Base-by-base conservation (phyloP, 768 basidiomycete genomes). In the Tephrocybe sp. region DNA sequence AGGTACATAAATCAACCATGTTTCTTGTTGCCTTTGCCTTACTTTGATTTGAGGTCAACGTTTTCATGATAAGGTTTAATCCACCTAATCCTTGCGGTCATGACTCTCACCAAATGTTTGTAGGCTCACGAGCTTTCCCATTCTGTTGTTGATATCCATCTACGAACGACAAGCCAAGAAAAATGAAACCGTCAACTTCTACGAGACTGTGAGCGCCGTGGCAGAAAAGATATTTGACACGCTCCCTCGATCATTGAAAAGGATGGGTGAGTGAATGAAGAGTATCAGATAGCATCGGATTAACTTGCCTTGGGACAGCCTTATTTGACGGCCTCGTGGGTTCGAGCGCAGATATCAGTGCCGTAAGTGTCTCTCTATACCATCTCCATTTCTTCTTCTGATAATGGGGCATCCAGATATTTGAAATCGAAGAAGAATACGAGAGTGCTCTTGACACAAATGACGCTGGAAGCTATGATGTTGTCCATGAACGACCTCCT, bases 91-190 rank as follows among this genome's bases (percentile, higher is more conserved):
- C 42, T 21, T n/a, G 9, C 10, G 22, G 8, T 47, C 31, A 38
- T 46, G 45, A 37, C 41, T 45, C 11, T 48, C 9, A 25, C 43
- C 15, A 15, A 37, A 6, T 40, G 30, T 42, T 34, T 23, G 3
- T 57, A 89, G 90, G 63, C 55, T 81, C 19, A 92, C 92, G 4
- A 91, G 86, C 57, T 88, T 95, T 58, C 94, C 94, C 0, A 79
- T 94, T 13, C 71, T 97, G 30, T 66, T 97, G 31, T 53, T 73
- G 15, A 92, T 97, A 44, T 86, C 92, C 2, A 69, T 86, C 45
- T 95, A 94, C 61, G 94, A 95, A 67, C 79, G 94, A 13, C 88
- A 93, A 63, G 79, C 86, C 2, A 90, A 90, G 66, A 74, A 69
- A 18, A 78, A 75, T 3, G 83, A 82, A 1, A 79, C 88, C 0